phyloP scores from a whole-genome alignment of 768 basidiomycete genomes.

The Kwoniella newhampshirensis region DNA sequence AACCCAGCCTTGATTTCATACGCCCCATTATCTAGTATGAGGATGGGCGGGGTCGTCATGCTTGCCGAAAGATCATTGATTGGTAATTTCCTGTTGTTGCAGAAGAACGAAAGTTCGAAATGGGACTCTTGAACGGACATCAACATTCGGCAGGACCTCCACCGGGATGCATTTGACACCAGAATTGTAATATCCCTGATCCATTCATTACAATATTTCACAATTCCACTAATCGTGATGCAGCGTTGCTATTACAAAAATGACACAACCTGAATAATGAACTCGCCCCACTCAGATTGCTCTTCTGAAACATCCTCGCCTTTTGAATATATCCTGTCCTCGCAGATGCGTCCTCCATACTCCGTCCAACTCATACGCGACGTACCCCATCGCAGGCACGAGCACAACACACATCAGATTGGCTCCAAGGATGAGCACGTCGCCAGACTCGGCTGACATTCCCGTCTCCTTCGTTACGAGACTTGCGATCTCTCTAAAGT shows the following conservation, averaged over 20 bases:
- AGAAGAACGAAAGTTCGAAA: too few species aligned
- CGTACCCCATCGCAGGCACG: slow-evolving; percentile 15
- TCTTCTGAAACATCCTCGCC: background rate
- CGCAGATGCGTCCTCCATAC: slow-evolving; percentile 2
- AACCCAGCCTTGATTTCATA: slow-evolving; percentile 76
- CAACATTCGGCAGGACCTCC: too few species aligned
- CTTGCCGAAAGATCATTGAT: background rate
- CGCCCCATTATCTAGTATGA: slow-evolving; percentile 86
- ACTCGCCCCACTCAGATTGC: too few species aligned
- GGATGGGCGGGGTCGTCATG: slow-evolving; percentile 53
- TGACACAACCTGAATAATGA: too few species aligned
- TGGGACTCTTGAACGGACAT: too few species aligned
- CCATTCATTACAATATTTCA: too few species aligned
- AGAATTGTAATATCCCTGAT: too few species aligned
- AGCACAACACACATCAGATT: slow-evolving; percentile 12
- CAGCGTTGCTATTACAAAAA: too few species aligned
- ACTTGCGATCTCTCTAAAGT: slow-evolving; percentile 10
- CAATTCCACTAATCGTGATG: too few species aligned
- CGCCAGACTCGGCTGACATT: background rate
- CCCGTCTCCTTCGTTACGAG: background rate
- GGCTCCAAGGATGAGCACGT: slow-evolving; percentile 1
- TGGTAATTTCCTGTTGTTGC: background rate
- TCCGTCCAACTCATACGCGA: slow-evolving; percentile 5
- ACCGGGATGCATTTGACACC: slow-evolving; percentile 1
- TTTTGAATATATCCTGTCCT: background rate